These are phyloP conservation scores for Colletotrichum sublineola DNA, from an alignment of 2,329 filamentous ascomycete species.

Conservation along the genomic window DNA sequence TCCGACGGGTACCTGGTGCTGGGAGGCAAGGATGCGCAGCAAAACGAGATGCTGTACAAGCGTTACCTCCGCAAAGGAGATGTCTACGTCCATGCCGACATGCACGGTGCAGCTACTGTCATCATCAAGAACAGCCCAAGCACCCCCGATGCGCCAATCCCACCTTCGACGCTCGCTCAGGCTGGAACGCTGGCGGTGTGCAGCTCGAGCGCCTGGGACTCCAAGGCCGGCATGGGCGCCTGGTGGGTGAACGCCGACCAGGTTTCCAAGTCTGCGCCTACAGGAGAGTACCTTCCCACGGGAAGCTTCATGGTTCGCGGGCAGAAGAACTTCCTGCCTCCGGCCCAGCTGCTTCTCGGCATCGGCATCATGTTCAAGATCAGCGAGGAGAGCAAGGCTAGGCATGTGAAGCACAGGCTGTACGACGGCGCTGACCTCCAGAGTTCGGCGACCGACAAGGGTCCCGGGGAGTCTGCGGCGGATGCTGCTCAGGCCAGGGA, in stretches of 20 bases:
- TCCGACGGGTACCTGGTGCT: conserved; percentile 95
- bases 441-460: conserved; percentile 40
- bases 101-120: conserved; percentile 86
- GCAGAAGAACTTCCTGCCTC: conserved; percentile 91
- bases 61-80: conserved; percentile 90
- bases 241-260: conserved; percentile 96
- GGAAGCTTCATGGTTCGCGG: conserved; percentile 87
- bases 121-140: conserved; percentile 89
- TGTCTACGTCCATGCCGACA: conserved; percentile 90
- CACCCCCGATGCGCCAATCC: conserved; percentile 86
- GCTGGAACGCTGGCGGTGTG: conserved; percentile 88
- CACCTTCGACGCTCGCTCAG: conserved; percentile 90
- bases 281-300: conserved; percentile 82
- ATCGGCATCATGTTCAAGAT: conserved; percentile 91
- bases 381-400: conserved; percentile 86
- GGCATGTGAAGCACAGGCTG: conserved; percentile 80
- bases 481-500: conserved; percentile 47
- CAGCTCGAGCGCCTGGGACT: conserved; percentile 93
- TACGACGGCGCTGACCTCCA: conserved; percentile 43
- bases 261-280: conserved; percentile 85
- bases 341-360: conserved; percentile 87
- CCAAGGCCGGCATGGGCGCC: conserved; percentile 93
- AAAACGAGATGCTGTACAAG: conserved; percentile 93
- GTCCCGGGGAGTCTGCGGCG: conserved; percentile 28
- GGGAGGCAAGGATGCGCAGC: conserved; percentile 87